Evolutionary conservation across 257 asterid genomes (phyloP).

Genomic region (Penstemon eatonii): DNA sequence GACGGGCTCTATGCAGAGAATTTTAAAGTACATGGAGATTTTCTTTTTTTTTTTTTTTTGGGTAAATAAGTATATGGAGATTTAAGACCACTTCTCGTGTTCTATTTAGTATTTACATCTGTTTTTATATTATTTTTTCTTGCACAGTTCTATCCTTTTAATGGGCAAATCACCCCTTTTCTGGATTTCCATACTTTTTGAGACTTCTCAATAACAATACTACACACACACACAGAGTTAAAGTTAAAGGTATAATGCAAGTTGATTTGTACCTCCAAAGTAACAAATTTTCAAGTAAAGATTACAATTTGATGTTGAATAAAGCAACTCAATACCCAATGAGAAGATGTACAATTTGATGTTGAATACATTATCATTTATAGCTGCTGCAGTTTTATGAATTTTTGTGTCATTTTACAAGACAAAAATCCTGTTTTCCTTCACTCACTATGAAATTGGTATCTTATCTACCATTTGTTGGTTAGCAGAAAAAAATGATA

Average conservation of each 20-base stretch:
- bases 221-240: slow-evolving; percentile 23
- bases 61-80: no score
- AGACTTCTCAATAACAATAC: slow-evolving; percentile 14
- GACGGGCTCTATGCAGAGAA: no score
- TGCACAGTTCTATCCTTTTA: no score
- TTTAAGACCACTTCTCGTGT: no score
- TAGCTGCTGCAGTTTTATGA: slow-evolving; percentile 10
- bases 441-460: slow-evolving; percentile 16
- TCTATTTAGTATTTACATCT: no score
- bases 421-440: background rate
- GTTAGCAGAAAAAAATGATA: background rate
- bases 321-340: background rate
- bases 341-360: slow-evolving; percentile 8
- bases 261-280: slow-evolving; percentile 6
- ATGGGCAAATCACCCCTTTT: slow-evolving; percentile 7
- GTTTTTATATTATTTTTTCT: no score
- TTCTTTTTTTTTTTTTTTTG: no score
- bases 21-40: no score
- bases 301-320: background rate
- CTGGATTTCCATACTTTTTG: slow-evolving; percentile 26
- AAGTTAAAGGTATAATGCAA: slow-evolving; percentile 14
- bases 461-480: slow-evolving; percentile 20
- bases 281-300: slow-evolving; percentile 16
- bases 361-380: slow-evolving; percentile 25
- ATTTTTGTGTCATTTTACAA: slow-evolving; percentile 8